Percentiles rank a stretch among this genome's conserved stretches.
Conservation (phyloP, 1,284 basidiomycete species). For the Rhodotorula sp. region DNA sequence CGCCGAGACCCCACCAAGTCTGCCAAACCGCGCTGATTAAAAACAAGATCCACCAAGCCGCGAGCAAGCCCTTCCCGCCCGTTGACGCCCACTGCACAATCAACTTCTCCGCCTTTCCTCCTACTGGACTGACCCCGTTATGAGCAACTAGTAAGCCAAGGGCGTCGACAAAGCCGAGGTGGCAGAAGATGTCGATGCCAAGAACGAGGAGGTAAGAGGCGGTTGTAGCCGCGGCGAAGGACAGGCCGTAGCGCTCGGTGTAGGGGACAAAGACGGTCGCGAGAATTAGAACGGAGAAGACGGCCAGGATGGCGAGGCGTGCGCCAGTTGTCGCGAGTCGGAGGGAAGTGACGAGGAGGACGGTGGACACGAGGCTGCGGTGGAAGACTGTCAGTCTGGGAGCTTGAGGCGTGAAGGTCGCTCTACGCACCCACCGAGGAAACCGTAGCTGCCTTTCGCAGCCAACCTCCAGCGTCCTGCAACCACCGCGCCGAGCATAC, state of each 20-base stretch:
- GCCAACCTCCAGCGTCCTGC: slow-evolving; percentile 13
- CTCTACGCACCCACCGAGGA: slow-evolving; percentile 10
- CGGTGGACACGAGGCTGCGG: slow-evolving; percentile 11
- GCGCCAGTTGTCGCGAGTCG: slow-evolving; percentile 4
- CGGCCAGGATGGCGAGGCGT: slow-evolving; percentile 11
- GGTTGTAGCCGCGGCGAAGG: not conserved
- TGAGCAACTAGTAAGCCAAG: slow-evolving; percentile 69
- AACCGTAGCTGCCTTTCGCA: not conserved
- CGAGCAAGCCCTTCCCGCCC: slow-evolving; percentile 21
- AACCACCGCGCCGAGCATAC: slow-evolving; percentile 1
- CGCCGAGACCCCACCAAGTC: slow-evolving; percentile 38
- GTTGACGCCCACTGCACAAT: slow-evolving; percentile 21
- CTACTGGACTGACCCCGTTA: slow-evolving; percentile 58
- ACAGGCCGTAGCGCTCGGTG: not conserved
- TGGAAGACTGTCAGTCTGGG: not conserved
- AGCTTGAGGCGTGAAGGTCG: not conserved
- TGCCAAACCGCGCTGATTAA: slow-evolving; percentile 26
- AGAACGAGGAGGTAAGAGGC: slow-evolving; percentile 23
- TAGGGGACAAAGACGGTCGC: not conserved
- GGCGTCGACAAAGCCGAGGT: slow-evolving; percentile 32
- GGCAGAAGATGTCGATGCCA: slow-evolving; percentile 63
- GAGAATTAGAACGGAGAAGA: not conserved
- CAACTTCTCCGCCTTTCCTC: slow-evolving; percentile 50
- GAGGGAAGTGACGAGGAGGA: slow-evolving; percentile 21
- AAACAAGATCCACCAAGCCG: slow-evolving; percentile 29